Base-by-base conservation (phyloP, 371 early-diverging fungal species). In the Zychaea mexicana region DNA sequence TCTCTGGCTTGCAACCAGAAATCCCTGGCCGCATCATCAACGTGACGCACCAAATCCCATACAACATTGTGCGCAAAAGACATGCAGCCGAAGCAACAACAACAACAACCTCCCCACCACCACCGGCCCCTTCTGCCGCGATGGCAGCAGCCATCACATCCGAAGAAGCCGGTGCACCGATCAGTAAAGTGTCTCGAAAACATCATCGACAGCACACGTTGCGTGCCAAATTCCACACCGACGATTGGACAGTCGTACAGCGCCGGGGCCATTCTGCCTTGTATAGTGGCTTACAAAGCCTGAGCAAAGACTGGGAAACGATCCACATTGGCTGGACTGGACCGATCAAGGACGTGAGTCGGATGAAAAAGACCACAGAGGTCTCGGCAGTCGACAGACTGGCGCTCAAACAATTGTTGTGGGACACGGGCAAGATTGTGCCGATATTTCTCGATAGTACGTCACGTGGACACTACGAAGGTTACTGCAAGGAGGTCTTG, bases 401-500 rank as follows among this genome's bases (percentile, higher is more conserved):
- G 8, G 47, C 61, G 7, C 61, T 88, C 56, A 64, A 68, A 60
- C 62, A 77, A 30, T 56, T 72, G 57, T 74, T 90, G 38, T 65
- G 68, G 57, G 69, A 83, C 33, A 63, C 69, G 5, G 61, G 63
- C n/a, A 70, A 74, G 53, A 85, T 81, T 42, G 74, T 88, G 15
- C 94, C 96, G 26, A 87, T 96, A 19, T 88, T 92, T 64, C 65
- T 95, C 54, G 88, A 88, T 21, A 79, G 82, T 15, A 77, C 83
- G 26, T 89, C 92, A 58, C 65, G 77, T n/a, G 87, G 84, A 17
- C 92, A 88, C 77, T 92, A 90, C 82, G 95, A 92, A 74, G 95
- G 91, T 13, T 94, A 86, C 79, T 95, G 90, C 85, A 96, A 92
- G 81, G 79, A 84, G 52, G 64, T 66, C 30, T 61, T 57, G 32